These are phyloP conservation scores for Phialophora verrucosa DNA, from an alignment of 2,329 filamentous ascomycete genomes.

Conservation along the genomic window DNA sequence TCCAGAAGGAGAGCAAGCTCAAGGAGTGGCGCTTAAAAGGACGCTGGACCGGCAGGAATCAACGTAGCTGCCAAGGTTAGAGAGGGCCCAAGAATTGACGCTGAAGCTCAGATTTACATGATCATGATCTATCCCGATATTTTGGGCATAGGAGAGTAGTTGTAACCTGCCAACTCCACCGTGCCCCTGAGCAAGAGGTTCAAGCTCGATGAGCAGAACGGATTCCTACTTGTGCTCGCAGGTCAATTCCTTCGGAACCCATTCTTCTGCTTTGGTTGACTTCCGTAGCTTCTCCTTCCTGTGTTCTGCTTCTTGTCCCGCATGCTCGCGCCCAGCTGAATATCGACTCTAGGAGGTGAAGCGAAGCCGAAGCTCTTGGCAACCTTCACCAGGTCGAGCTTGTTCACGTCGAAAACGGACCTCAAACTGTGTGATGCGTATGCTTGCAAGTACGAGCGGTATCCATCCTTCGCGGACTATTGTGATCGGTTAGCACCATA, in stretches of 20 bases:
- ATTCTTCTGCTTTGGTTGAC: constrained; percentile 69
- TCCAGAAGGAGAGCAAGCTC: no score
- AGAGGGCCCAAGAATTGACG: no score
- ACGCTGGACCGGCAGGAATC: no score
- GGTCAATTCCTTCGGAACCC: constrained; percentile 9
- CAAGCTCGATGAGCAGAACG: no score
- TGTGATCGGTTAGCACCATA: not conserved
- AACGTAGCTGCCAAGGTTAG: no score
- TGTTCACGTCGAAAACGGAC: constrained; percentile 83
- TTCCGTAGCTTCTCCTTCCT: constrained; percentile 74
- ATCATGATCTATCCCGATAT: no score
- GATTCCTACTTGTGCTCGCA: not conserved
- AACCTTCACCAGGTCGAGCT: constrained; percentile 80
- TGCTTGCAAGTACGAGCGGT: constrained; percentile 89
- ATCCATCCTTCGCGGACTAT: constrained; percentile 70
- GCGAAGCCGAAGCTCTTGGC: constrained; percentile 83
- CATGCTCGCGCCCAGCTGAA: constrained; percentile 78
- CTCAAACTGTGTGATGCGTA: constrained; percentile 86
- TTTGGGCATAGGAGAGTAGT: no score
- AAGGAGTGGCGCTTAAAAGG: no score
- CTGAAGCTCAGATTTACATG: no score
- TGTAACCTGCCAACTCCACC: no score
- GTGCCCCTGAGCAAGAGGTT: not conserved
- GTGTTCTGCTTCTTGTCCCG: constrained; percentile 70
- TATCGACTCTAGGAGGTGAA: constrained; percentile 77